These are phyloP conservation scores for Flaveria brownii DNA, from an alignment of 129 eudicot genomes.

Conservation along the genomic window DNA sequence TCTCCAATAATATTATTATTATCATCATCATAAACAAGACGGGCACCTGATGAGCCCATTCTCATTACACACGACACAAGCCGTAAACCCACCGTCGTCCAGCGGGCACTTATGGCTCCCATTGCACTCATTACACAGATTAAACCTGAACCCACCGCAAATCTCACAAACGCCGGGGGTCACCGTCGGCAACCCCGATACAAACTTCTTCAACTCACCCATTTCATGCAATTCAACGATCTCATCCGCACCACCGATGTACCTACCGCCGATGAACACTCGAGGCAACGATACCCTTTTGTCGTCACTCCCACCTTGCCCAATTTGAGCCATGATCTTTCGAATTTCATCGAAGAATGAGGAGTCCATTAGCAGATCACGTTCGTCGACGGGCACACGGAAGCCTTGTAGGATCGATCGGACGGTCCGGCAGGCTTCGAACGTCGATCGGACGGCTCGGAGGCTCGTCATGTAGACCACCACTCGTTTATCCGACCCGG, in stretches of 20 bases:
- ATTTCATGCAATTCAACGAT: constrained; percentile 67
- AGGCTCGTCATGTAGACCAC: constrained; percentile 81
- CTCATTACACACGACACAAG: constrained; percentile 77
- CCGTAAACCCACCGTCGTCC: constrained; percentile 64
- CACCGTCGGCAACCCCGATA: constrained; percentile 59
- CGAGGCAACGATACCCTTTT: constrained; percentile 51
- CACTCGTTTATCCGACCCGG: constrained; percentile 54
- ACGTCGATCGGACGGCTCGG: constrained; percentile 77
- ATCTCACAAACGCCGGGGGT: constrained; percentile 57
- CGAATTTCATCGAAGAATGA: constrained; percentile 63
- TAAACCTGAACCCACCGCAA: constrained; percentile 82
- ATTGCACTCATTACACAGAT: constrained; percentile 68
- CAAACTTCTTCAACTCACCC: constrained; percentile 75
- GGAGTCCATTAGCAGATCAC: constrained; percentile 82
- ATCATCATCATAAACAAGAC: constrained; percentile 37
- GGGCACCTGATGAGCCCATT: constrained; percentile 96
- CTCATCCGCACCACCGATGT: constrained; percentile 95
- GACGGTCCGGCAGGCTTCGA: constrained; percentile 81
- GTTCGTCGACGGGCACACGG: constrained; percentile 79
- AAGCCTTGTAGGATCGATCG: constrained; percentile 64
- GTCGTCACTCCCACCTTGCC: constrained; percentile 9
- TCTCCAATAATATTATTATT: too few relatives aligned
- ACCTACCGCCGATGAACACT: constrained; percentile 85
- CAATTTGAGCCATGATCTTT: constrained; percentile 43
- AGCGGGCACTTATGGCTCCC: constrained; percentile 84